Conservation (phyloP, 495 filamentous ascomycete species). For the Aspergillus cavernicola region DNA sequence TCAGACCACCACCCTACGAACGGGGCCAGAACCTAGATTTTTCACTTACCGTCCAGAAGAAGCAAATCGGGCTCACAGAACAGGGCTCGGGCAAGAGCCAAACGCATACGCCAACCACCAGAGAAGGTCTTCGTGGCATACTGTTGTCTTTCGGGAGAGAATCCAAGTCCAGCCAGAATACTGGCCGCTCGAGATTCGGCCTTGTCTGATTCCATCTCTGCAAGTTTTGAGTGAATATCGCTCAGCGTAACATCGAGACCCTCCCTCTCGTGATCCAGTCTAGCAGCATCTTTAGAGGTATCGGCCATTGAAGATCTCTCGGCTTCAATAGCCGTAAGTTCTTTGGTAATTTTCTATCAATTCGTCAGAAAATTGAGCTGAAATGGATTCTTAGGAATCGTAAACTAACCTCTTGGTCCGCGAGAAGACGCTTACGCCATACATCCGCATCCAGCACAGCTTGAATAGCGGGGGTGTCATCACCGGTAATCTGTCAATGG, state of each 20-base stretch:
- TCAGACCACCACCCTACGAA: conserved; percentile 19
- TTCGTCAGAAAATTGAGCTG: conserved; percentile 1
- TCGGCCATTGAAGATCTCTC: conserved; percentile 77
- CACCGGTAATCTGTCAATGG: conserved; percentile 71
- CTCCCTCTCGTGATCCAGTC: conserved; percentile 80
- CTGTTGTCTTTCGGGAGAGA: conserved; percentile 90
- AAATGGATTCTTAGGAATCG: conserved; percentile 12
- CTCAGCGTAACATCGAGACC: conserved; percentile 82
- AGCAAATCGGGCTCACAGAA: conserved; percentile 98
- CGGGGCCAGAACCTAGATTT: neutral
- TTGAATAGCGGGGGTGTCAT: conserved; percentile 93
- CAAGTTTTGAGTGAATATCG: conserved; percentile 86
- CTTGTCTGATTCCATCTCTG: conserved; percentile 99
- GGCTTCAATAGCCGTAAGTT: conserved; percentile 75
- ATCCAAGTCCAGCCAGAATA: conserved; percentile 94
- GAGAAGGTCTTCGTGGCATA: conserved; percentile 97
- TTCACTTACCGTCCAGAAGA: conserved; percentile 69
- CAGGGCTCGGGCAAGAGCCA: conserved; percentile 88
- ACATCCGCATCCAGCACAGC: conserved; percentile 97
- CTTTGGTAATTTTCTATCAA: conserved; percentile 71
- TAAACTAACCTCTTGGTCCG: conserved; percentile 73
- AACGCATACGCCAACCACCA: conserved; percentile 98
- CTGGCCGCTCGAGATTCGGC: conserved; percentile 92
- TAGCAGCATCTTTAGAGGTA: conserved; percentile 78
- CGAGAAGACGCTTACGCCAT: conserved; percentile 93